These are phyloP conservation scores for Scenedesmus sp. DNA, from an alignment of 163 green algal genomes.

Conservation along the genomic window DNA sequence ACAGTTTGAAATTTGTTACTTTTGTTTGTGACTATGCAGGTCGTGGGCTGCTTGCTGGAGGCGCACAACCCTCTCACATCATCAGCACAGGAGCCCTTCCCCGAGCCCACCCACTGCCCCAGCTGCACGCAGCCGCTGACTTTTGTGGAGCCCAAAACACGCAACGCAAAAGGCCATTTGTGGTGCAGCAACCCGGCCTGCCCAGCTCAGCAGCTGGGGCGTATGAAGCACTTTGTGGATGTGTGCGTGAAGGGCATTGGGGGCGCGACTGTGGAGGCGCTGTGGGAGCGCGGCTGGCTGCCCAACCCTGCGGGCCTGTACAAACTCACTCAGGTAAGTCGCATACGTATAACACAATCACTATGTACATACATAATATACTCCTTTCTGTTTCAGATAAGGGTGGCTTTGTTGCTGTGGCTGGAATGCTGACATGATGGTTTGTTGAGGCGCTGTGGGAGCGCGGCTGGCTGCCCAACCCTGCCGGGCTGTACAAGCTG, in stretches of 20 bases:
- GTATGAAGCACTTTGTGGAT: constrained; percentile 22
- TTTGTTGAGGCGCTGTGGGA: too few species aligned
- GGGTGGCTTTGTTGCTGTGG: too few species aligned
- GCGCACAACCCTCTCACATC: neutral
- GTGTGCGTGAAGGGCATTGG: constrained; percentile 39
- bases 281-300: constrained; percentile 38
- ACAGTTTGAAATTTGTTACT: too few species aligned
- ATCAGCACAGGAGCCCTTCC: neutral
- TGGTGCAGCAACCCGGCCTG: constrained; percentile 22
- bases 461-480: too few species aligned
- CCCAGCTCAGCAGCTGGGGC: constrained; percentile 35
- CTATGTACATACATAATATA: too few species aligned
- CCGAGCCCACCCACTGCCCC: neutral
- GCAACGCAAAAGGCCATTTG: neutral
- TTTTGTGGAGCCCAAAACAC: neutral
- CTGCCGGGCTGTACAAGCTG: neutral
- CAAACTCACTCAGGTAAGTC: constrained; percentile 8
- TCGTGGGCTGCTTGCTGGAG: neutral
- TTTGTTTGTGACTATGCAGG: too few species aligned
- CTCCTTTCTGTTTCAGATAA: too few species aligned
- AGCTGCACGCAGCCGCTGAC: constrained; percentile 22
- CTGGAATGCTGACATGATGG: too few species aligned
- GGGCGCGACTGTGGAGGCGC: neutral
- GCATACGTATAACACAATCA: too few species aligned
- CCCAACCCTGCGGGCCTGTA: constrained; percentile 24